Base-by-base conservation (phyloP, 768 basidiomycete genomes). In the Sporobolomyces pararoseus region DNA sequence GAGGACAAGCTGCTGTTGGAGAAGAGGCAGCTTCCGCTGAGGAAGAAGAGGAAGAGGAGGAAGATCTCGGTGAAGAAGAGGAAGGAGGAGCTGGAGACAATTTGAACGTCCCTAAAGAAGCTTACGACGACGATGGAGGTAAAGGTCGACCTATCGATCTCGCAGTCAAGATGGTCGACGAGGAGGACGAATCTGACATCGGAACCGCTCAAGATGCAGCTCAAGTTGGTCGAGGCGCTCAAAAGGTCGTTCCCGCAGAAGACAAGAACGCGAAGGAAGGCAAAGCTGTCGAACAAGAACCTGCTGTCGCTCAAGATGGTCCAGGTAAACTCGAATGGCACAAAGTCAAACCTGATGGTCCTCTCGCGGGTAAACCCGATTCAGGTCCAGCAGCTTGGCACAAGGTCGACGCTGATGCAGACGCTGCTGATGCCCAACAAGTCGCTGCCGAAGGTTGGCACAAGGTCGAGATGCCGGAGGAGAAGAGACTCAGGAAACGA, bases 11-110 rank as follows among this genome's bases (percentile, higher is more conserved):
- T 4, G 32, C 32, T n/a, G 39, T 29, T n/a, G 47, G 3, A n/a
- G 53, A 6, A 14, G 66, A 34, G 5, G 51, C 17, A 2, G 42
- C 61, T 5, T 46, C 50, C 5, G 51, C n/a, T 2, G 53, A 25
- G 2, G 67, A 49, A 29, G 47, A 39, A 1, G 59, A 58, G 19
- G 70, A 61, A 19, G 47, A 67, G 7, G 68, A 66, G 6, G 71
- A 69, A 12, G 66, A 70, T 19, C 71, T 70, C 14, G 51, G 42
- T 10, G 76, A 75, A 19, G 72, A 72, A n/a, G 23, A 86, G 87
- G 79, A 84, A 83, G 69, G 54, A 17, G 66, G 58, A 21, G 88
- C 85, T 68, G 80, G 82, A 47, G 84, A 77, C 32, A 42, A 76
- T 49, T 76, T 77, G 12, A 67, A 62, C n/a, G 50, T 21, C 3